Evolutionary conservation across 1,284 basidiomycete species (phyloP), one percentile per base, ranked within the genome.

Genomic region (Ganoderma sinense): DNA sequence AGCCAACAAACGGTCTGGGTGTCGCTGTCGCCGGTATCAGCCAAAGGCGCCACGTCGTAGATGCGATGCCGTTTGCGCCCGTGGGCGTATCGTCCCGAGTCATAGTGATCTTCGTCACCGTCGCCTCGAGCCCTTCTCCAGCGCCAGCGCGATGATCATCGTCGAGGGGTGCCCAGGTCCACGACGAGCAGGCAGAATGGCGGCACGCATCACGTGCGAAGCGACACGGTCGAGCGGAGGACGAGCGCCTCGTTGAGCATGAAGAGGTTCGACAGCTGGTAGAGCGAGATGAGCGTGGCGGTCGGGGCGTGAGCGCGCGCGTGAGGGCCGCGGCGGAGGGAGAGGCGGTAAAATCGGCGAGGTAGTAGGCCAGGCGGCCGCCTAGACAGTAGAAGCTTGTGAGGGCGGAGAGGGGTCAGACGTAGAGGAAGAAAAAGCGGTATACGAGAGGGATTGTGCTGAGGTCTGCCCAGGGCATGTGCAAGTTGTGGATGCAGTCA

Each of bases 161-260:
- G 82, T 84, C 59, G 80, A 71, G n/a, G 87, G 77, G 74, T 88
- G 86, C 2, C 85, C 40, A 86, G 79, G 73, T 87, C 86, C 36
- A 85, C 85, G 16, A 87, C 65, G 65, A 88, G 82, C 58, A 87
- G 78, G 53, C 83, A 80, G 67, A 83, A 80, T 7, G 87, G 78
- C 40, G 87, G 78, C 18, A 81, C 73, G 33, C 81, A 79, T 86
- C 86, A 87, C 3, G 82, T 85, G 40, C 74, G 79, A 31, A 82
- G 67, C 4, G 83, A 83, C 4, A 74, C 65, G 11, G 85, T 84
- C 20, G 84, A 85, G 2, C 83, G 84, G 20, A 87, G 80, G 1
- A 87, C 85, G 65, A 87, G 79, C 71, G 84, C 82, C 76, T 87
- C 86, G 76, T 87, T 86, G n/a, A 87, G 77, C 11, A 86, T 85